A percentile compares a stretch with the other conserved stretches of the same genome.
phyloP scores from a whole-genome alignment of 1,284 basidiomycete genomes.

The Sanghuangporus sanghuang region DNA sequence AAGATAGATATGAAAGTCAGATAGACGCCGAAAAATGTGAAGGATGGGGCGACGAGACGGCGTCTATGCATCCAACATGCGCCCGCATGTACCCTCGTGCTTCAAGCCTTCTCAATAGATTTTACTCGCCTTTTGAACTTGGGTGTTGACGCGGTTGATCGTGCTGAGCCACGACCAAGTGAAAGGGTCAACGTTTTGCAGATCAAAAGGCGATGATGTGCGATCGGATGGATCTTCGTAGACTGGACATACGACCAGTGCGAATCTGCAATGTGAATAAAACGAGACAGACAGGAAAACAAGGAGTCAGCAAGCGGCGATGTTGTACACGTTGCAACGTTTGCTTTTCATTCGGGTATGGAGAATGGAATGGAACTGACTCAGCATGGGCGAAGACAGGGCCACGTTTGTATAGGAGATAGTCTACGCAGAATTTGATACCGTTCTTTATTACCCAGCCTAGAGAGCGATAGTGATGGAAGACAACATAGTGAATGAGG shows the following conservation, averaged over 20 bases:
- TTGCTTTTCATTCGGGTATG: not conserved
- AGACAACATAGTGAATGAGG: constrained; percentile 84
- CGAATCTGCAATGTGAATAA: constrained; percentile 56
- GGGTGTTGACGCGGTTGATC: constrained; percentile 93
- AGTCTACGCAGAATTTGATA: constrained; percentile 97
- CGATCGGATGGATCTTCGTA: constrained; percentile 82
- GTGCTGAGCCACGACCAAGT: constrained; percentile 97
- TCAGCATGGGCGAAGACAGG: constrained; percentile 96
- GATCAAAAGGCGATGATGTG: constrained; percentile 50
- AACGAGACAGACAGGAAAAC: not conserved
- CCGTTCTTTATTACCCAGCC: constrained; percentile 98
- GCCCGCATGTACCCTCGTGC: no score
- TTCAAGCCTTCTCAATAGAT: no score
- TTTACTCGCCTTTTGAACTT: constrained; percentile 84
- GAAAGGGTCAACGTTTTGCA: constrained; percentile 66
- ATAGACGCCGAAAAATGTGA: not conserved
- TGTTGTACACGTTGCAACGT: not conserved
- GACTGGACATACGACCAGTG: constrained; percentile 82
- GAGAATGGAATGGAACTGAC: constrained; percentile 40
- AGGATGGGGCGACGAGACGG: not conserved
- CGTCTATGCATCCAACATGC: no score
- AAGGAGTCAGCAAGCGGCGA: no score
- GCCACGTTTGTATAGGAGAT: constrained; percentile 90
- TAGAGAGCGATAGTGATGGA: constrained; percentile 93
- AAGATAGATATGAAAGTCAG: not conserved